Percentiles rank a stretch among this genome's conserved stretches.
These are phyloP conservation scores for Aspergillus fructus DNA, from an alignment of 2,329 filamentous ascomycete genomes.

Conservation along the genomic window DNA sequence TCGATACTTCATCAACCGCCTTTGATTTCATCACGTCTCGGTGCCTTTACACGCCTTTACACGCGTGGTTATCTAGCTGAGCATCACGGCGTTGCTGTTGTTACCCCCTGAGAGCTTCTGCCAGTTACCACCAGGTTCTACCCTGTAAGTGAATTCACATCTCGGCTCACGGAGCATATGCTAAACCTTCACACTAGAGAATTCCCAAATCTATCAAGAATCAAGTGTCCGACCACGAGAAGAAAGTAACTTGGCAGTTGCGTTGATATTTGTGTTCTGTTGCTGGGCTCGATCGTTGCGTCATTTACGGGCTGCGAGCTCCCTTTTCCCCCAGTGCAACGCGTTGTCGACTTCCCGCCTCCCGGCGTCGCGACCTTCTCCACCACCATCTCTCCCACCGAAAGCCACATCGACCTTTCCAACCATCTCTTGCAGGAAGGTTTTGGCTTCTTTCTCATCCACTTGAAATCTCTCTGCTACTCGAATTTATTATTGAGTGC, in stretches of 20 bases:
- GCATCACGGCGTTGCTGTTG: not conserved
- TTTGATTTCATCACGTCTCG: not conserved
- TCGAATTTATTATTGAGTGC: constrained; percentile 19
- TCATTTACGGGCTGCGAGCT: constrained; percentile 22
- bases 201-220: constrained; percentile 1
- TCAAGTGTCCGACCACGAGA: not conserved
- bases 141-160: not conserved
- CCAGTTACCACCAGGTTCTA: not conserved
- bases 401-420: constrained; percentile 26
- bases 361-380: constrained; percentile 29
- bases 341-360: constrained; percentile 30
- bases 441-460: constrained; percentile 13
- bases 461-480: constrained; percentile 8
- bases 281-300: constrained; percentile 21
- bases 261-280: constrained; percentile 8
- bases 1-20: not conserved
- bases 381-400: constrained; percentile 28
- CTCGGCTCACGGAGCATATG: not conserved
- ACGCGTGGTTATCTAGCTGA: not conserved
- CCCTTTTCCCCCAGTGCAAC: constrained; percentile 22
- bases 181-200: constrained; percentile 3
- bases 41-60: not conserved
- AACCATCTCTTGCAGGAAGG: constrained; percentile 17
- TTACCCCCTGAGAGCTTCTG: not conserved
- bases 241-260: not conserved